Evolutionary conservation across 73 alveolate genomes (phyloP).

Genomic region (Paramecium tetraurelia): DNA sequence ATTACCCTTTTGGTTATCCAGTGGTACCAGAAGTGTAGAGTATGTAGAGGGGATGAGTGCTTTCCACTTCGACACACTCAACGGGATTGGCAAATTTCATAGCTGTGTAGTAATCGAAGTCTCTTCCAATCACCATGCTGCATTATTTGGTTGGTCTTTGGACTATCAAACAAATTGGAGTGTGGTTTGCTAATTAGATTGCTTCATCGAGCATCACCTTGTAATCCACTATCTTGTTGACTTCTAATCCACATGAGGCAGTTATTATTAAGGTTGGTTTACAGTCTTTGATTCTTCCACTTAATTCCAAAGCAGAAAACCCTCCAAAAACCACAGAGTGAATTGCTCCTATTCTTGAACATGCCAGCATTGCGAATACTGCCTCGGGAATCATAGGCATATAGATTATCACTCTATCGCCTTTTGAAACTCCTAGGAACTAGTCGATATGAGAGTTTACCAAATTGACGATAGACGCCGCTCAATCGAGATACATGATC

Average conservation of each 20-base stretch:
- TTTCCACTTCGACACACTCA: conserved; percentile 81
- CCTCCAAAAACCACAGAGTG: conserved; percentile 99
- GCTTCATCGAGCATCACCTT: conserved; percentile 90
- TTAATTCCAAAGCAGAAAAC: conserved; percentile 94
- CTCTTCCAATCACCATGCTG: conserved; percentile 37
- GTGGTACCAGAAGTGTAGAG: conserved; percentile 99
- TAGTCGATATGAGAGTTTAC: conserved; percentile 14
- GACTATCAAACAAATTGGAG: conserved; percentile 66
- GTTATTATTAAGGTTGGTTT: conserved; percentile 88
- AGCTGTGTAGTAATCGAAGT: conserved; percentile 72
- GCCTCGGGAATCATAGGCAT: conserved; percentile 99
- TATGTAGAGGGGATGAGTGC: conserved; percentile 92
- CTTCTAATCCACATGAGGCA: conserved; percentile 96
- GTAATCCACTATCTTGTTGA: conserved; percentile 84
- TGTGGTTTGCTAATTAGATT: conserved; percentile 67
- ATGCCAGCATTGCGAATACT: conserved; percentile 95
- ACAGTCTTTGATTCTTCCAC: conserved; percentile 93
- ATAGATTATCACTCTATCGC: conserved; percentile 94
- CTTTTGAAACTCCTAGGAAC: conserved; percentile 71
- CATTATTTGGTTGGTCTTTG: conserved; percentile 66
- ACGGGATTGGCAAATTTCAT: conserved; percentile 62
- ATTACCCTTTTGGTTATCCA: conserved; percentile 97
- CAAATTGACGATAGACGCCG: conserved; percentile 75
- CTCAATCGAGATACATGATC: conserved; percentile 91
- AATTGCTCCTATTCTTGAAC: conserved; percentile 99